Evolutionary conservation across 2,329 filamentous ascomycete genomes (phyloP), one percentile per base, ranked within the genome.

Genomic region (Scolecobasidium constrictum): DNA sequence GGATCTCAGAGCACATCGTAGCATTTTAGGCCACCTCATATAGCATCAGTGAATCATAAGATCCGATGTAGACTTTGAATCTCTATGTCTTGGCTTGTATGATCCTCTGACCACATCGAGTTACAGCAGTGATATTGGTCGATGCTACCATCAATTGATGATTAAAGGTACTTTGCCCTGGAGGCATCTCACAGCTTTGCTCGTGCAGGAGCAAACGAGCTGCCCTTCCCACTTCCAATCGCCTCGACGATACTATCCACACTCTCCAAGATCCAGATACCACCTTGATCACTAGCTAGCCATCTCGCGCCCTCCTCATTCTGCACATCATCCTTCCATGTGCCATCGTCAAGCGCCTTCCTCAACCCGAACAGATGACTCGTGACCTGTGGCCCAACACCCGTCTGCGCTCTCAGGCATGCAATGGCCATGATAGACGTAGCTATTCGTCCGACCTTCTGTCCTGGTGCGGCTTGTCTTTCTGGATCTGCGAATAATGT

Each of bases 341-440:
- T 67, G 1, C 80, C 83, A 58, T 86, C 79, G 49, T 83, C 77
- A 40, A 82, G 69, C 1, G 77, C 83, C 66, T 92, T 92, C 46
- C 82, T 64, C 61, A 93, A 56, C 0, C 86, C 86, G 63, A 87
- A 90, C 0, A 92, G 71, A 61, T 93, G 86, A 50, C 80, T 86
- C 15, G 83, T 63, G 11, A 93, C 83, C 67, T 92, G 86, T 1
- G 85, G 86, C 0, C 78, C 86, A 0, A 92, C 86, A 1, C 86
- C 86, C 7, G 81, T 83, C 68, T 92, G 86, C 35, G 85, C 74
- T 3, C 86, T 65, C 57, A 93, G 58, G 53, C 83, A 87, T 4
- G 83, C 71, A 21, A 93, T 72, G 0, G 82, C 86, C 4, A 87
- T 70, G 11, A 92, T 60, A 42, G 76, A 82, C 0, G 85, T 92